phyloP scores from a whole-genome alignment of 2,329 filamentous ascomycete genomes.

The Sporothrix pallida region DNA sequence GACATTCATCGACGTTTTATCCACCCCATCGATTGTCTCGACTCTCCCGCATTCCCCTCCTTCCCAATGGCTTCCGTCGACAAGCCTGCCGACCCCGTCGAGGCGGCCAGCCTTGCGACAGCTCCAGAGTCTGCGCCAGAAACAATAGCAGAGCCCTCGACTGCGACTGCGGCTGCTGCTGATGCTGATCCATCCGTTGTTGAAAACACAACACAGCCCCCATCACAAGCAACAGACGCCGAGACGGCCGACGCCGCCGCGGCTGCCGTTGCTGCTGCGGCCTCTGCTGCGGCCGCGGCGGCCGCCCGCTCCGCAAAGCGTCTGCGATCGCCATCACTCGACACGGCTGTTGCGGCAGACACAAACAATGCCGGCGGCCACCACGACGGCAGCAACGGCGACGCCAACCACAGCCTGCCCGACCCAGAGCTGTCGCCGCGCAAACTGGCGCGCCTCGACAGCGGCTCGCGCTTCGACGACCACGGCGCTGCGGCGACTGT shows the following conservation, averaged over 20 bases:
- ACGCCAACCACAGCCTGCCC: conserved; percentile 34
- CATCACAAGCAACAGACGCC: conserved; percentile 40
- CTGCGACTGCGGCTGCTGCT: conserved; percentile 17
- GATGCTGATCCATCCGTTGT: neutral
- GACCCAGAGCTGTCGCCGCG: conserved; percentile 56
- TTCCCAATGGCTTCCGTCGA: conserved; percentile 58
- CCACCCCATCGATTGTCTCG: neutral
- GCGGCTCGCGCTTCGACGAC: conserved; percentile 37
- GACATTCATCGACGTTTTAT: neutral
- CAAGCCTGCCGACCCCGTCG: conserved; percentile 58
- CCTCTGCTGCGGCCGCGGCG: conserved; percentile 44
- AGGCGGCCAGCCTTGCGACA: conserved; percentile 50
- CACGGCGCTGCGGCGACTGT: conserved; percentile 1
- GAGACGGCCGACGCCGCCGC: conserved; percentile 40
- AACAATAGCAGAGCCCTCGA: conserved; percentile 35
- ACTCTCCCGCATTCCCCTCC: neutral
- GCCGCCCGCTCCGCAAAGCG: conserved; percentile 39
- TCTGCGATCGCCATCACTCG: conserved; percentile 48
- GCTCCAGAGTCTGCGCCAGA: conserved; percentile 32
- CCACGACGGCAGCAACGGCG: neutral
- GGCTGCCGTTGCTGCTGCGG: conserved; percentile 37
- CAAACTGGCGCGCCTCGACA: conserved; percentile 59
- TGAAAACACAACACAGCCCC: neutral
- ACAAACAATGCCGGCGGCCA: conserved; percentile 34
- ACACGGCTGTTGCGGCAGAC: conserved; percentile 38